Evolutionary conservation across 495 filamentous ascomycete species (phyloP).

Genomic region (Evernia prunastri): DNA sequence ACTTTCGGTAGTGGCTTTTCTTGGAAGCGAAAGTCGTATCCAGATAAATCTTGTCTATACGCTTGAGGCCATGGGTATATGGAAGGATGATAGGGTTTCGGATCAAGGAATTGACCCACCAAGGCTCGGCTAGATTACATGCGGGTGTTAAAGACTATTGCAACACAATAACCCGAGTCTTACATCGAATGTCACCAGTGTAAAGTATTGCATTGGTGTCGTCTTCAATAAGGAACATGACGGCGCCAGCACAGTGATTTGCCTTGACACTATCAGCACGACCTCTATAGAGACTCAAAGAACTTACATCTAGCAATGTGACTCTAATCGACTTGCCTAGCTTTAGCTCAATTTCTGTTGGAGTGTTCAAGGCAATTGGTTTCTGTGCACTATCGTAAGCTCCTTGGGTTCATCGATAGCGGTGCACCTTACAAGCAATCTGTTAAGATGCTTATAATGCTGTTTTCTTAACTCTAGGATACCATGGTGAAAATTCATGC

Average conservation of each 20-base stretch:
- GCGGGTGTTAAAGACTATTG: background rate
- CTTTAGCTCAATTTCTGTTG: constrained; percentile 67
- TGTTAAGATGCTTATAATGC: constrained; percentile 68
- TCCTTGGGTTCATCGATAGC: background rate
- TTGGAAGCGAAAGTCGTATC: constrained; percentile 71
- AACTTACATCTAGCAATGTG: constrained; percentile 66
- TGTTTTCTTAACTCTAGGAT: constrained; percentile 64
- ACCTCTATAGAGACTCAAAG: background rate
- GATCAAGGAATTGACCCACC: constrained; percentile 60
- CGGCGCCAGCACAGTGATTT: constrained; percentile 85
- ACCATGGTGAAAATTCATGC: constrained; percentile 71
- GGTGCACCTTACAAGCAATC: constrained; percentile 47
- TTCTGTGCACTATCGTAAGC: constrained; percentile 44
- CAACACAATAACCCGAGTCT: constrained; percentile 22
- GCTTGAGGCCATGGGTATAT: constrained; percentile 60
- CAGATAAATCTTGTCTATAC: constrained; percentile 73
- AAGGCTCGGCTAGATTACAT: constrained; percentile 47
- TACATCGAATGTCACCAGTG: constrained; percentile 85
- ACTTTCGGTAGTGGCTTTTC: constrained; percentile 41
- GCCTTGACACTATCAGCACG: constrained; percentile 32
- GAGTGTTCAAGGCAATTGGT: constrained; percentile 77
- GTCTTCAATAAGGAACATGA: constrained; percentile 90
- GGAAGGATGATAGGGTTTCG: constrained; percentile 70
- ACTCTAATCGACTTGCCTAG: constrained; percentile 63
- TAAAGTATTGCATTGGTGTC: constrained; percentile 73